Percentiles rank a stretch among this genome's conserved stretches.
Conservation (phyloP, 768 basidiomycete genomes). For the Leccinum longicurvipes region DNA sequence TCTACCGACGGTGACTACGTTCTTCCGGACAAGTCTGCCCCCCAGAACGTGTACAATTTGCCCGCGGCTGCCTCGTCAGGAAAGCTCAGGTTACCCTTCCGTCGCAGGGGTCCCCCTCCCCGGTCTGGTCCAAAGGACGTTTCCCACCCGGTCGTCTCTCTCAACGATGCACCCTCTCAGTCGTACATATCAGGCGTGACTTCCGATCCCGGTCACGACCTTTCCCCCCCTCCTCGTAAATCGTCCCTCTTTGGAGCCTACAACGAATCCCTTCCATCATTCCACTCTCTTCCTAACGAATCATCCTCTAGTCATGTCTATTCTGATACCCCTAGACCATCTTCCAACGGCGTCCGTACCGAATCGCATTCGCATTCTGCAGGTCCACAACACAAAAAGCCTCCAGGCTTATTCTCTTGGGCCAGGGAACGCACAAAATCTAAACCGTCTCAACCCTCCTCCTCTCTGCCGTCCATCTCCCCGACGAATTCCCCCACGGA, state of each 20-base stretch:
- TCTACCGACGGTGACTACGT: conserved; percentile 35
- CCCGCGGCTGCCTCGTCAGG: conserved; percentile 36
- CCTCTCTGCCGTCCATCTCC: conserved; percentile 34
- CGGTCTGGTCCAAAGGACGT: conserved; percentile 9
- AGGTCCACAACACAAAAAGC: conserved; percentile 29
- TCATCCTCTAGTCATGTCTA: conserved; percentile 23
- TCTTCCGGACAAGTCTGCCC: conserved; percentile 21
- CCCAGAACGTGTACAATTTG: conserved; percentile 21
- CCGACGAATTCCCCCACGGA: conserved; percentile 21
- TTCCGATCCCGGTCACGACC: conserved; percentile 43
- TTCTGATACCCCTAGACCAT: conserved; percentile 22
- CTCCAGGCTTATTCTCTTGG: conserved; percentile 36
- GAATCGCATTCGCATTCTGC: conserved; percentile 14
- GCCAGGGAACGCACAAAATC: conserved; percentile 37
- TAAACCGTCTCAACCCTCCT: conserved; percentile 25
- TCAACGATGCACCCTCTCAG: conserved; percentile 29
- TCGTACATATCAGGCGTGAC: conserved; percentile 35
- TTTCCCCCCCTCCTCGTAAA: conserved; percentile 59
- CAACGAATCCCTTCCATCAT: conserved; percentile 46
- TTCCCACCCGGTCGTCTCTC: conserved; percentile 10
- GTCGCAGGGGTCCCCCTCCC: conserved; percentile 31
- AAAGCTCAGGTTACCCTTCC: conserved; percentile 45
- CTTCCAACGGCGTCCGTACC: conserved; percentile 11
- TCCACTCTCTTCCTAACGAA: conserved; percentile 58
- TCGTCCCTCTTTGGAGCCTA: conserved; percentile 63